Conservation (phyloP, 2,329 filamentous ascomycete species). For the Xylariaceae sp. region DNA sequence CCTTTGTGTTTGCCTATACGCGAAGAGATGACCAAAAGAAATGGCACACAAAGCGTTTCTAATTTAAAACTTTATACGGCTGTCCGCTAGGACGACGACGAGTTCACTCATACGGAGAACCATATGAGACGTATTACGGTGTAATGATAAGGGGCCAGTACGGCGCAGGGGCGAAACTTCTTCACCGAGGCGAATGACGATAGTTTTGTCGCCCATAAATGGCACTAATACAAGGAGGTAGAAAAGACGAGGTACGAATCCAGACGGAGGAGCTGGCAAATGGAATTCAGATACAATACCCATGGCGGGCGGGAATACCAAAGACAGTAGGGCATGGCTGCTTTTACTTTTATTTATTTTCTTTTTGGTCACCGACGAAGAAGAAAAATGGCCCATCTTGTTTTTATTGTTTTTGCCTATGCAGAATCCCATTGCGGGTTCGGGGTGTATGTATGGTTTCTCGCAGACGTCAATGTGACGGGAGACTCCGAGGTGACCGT, state of each 20-base stretch:
- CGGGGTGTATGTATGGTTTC: constrained; percentile 24
- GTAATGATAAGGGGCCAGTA: constrained; percentile 16
- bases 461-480: constrained; percentile 18
- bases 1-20: not conserved
- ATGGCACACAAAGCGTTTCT: not conserved
- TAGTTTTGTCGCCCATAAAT: constrained; percentile 7
- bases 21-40: no score
- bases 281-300: no score
- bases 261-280: constrained; percentile 5
- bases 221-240: constrained; percentile 1
- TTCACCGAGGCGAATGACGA: constrained; percentile 10
- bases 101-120: not conserved
- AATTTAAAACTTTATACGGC: not conserved
- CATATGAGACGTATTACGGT: constrained; percentile 11
- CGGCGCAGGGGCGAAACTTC: not conserved
- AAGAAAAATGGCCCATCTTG: constrained; percentile 16
- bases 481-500: constrained; percentile 13
- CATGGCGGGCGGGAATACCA: constrained; percentile 13
- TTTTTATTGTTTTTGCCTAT: constrained; percentile 28
- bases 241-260: constrained; percentile 8
- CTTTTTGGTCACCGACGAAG: constrained; percentile 5
- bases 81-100: constrained; percentile 7
- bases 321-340: constrained; percentile 11
- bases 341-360: not conserved
- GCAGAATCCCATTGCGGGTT: constrained; percentile 32